Evolutionary conservation across 768 basidiomycete species (phyloP), one percentile per base, ranked within the genome.

Genomic region (Ramaria sp.): DNA sequence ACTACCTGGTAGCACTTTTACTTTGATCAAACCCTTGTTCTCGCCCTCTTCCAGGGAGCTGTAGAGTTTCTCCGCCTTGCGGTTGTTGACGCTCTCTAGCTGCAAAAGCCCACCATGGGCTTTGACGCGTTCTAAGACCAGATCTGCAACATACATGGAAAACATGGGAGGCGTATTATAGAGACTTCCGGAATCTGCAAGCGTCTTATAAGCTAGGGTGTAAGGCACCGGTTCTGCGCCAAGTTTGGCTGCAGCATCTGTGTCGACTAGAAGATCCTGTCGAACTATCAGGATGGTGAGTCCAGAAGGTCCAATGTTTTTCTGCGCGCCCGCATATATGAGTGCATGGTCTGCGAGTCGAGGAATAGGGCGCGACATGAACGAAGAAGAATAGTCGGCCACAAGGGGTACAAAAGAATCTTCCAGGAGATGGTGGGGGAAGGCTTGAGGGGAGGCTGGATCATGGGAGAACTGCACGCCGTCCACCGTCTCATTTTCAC

Each of bases 401-500:
- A 98, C 91, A 59, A 99, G 79, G 15, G 94, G 92, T 41, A 60
- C 60, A 24, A 22, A 44, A 32, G 69, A 67, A 56, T 77, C 65
- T 0, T 79, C 75, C 42, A 94, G 73, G 53, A 78, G 73, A 57
- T 85, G 77, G 73, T 87, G 93, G 3, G 94, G 94, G 76, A 97
- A 96, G 20, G 83, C 75, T 24, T 76, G 72, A 5, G 79, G 71
- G 24, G 73, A 75, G 18, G 65, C 63, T n/a, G 70, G 67, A 55
- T 81, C 78, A 50, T 73, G 65, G 1, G 83, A 72, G 71, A 88
- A 98, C 71, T 98, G 85, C 45, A 93, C 85, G 41, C 96, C 96
- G 61, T 95, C 85, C 56, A 98, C 87, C 13, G 96, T 99, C 73
- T 99, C 96, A 74, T 99, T 99, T 68, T 96, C 96, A 77, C 96